Conservation (phyloP, 495 filamentous ascomycete genomes). For the Copromyces sp. region DNA sequence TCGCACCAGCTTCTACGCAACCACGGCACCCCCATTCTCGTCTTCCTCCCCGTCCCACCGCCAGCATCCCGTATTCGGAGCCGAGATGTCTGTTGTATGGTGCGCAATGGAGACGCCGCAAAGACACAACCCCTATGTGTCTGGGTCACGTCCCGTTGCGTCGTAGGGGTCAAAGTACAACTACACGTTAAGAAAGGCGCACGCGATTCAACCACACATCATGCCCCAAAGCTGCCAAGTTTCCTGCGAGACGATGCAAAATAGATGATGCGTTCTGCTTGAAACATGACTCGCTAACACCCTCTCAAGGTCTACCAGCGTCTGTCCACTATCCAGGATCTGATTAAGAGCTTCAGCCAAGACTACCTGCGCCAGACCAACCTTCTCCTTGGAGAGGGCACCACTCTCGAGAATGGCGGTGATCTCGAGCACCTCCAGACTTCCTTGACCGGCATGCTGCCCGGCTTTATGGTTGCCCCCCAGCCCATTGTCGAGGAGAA, state of each 20-base stretch:
- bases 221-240: background rate
- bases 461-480: slow-evolving; percentile 27
- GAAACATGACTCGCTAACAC: slow-evolving; percentile 18
- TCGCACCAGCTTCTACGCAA: slow-evolving; percentile 7
- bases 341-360: slow-evolving; percentile 61
- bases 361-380: slow-evolving; percentile 79
- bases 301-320: slow-evolving; percentile 55
- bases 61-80: background rate
- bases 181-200: background rate
- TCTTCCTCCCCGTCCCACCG: background rate
- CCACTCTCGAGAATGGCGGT: slow-evolving; percentile 35
- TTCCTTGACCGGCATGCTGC: slow-evolving; percentile 21
- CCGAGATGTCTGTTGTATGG: background rate
- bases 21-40: background rate
- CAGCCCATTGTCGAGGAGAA: slow-evolving; percentile 46
- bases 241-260: background rate
- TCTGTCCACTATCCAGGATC: slow-evolving; percentile 60
- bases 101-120: background rate
- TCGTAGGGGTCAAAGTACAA: background rate
- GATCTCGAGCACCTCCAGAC: slow-evolving; percentile 44
- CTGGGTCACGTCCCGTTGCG: background rate
- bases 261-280: background rate
- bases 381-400: slow-evolving; percentile 58
- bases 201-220: background rate
- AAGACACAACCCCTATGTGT: too few species aligned